Evolutionary conservation across 2,329 filamentous ascomycete species (phyloP), one percentile per base, ranked within the genome.

Genomic region (Talaromyces piceae): DNA sequence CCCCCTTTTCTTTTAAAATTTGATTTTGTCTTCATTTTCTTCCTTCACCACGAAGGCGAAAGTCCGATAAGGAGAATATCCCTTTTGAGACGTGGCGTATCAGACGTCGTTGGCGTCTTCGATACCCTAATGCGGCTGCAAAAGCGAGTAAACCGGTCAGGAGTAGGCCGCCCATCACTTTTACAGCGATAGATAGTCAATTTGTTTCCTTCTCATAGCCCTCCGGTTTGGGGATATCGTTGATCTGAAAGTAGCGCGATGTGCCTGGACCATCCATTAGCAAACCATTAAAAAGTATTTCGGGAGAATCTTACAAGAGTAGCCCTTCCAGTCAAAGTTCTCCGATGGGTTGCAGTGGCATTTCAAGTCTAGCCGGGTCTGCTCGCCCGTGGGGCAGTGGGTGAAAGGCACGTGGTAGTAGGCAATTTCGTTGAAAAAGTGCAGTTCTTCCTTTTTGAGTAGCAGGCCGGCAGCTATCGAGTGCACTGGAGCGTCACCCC

Each of bases 261-360:
- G 91, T 96, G 75, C 88, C 88, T 91, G 5, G 33, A 16, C 3
- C 16, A 12, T 23, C 18, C 25, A 16, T n/a, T 18, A 23, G n/a
- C 2, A 49, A 23, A 9, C 13, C 18, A n/a, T n/a, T n/a, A n/a
- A n/a, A n/a, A n/a, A n/a, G n/a, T 22, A 30, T 4, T 37, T 23
- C 9, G 27, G 23, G 18, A 16, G 18, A 20, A 55, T 76, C 88
- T 77, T 81, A 94, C 91, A 97, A 68, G 89, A 95, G 69, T 96
- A 97, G 48, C 88, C 87, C 72, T 95, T 96, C 94, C 94, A 98
- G 73, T 98, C 93, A 77, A 98, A 98, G 76, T 98, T 98, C 54
- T 97, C 88, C 64, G 86, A 84, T 6, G 93, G 91, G 65, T 98
- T 90, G 74, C 93, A 98, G 71, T 91, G 86, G 71, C 93, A 98